phyloP scores from a whole-genome alignment of 495 filamentous ascomycete species.

The Penicillium mononematosum region DNA sequence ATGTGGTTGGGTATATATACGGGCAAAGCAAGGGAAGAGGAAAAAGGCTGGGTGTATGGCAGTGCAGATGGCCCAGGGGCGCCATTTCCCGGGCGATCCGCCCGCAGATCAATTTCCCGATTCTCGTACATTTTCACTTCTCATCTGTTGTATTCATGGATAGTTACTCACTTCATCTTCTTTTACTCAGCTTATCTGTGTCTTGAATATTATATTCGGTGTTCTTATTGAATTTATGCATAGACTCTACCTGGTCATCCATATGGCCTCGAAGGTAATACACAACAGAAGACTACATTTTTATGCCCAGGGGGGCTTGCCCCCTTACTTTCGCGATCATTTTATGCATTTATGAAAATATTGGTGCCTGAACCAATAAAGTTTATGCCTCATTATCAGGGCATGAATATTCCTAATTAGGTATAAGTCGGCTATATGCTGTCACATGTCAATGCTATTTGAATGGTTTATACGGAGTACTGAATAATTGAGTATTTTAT shows the following conservation, averaged over 20 bases:
- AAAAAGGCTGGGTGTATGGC: conserved; percentile 28
- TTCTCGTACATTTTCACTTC: conserved; percentile 1
- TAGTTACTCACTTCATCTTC: neutral
- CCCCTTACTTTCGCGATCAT: neutral
- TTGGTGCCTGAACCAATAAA: neutral
- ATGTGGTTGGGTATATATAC: conserved; percentile 19
- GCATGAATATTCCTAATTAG: neutral
- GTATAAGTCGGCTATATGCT: conserved; percentile 1
- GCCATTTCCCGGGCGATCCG: conserved; percentile 31
- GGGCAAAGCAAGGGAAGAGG: conserved; percentile 13
- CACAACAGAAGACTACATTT: neutral
- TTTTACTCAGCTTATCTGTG: neutral
- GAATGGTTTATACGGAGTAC: neutral
- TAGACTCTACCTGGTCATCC: neutral
- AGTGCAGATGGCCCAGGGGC: conserved; percentile 26
- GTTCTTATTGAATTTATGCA: neutral
- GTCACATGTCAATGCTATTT: neutral
- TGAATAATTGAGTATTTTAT: neutral
- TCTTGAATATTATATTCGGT: neutral
- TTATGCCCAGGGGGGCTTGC: neutral
- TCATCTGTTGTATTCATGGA: too few relatives aligned
- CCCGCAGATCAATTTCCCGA: conserved; percentile 13
- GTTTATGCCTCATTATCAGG: neutral
- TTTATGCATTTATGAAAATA: conserved; percentile 5
- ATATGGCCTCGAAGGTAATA: neutral